A percentile compares a stretch with the other conserved stretches of the same genome.
Conservation (phyloP, 495 filamentous ascomycete genomes). For the Penicillium roqueforti region DNA sequence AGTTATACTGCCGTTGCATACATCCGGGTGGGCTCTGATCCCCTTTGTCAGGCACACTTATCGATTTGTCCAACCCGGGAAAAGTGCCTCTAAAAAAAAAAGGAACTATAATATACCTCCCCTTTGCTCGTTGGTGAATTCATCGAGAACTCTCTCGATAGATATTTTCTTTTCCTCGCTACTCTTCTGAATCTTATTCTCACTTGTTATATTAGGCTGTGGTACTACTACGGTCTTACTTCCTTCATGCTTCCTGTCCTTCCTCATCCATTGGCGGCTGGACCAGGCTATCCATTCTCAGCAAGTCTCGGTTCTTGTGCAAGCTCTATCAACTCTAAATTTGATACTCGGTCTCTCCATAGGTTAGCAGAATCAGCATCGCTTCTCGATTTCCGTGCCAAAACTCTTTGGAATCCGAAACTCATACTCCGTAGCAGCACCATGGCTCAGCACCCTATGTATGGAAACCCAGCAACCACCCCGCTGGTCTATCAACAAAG, state of each 20-base stretch:
- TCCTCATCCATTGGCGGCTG: conserved; percentile 29
- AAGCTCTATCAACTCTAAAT: conserved; percentile 31
- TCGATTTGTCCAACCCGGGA: conserved; percentile 10
- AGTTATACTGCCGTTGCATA: conserved; percentile 18
- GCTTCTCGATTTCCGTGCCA: not conserved
- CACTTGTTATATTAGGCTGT: conserved; percentile 3
- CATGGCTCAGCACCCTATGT: conserved; percentile 35
- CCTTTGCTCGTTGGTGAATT: conserved; percentile 16
- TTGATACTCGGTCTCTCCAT: conserved; percentile 39
- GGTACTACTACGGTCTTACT: not conserved
- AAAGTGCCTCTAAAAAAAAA: conserved; percentile 13
- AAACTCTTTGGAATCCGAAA: conserved; percentile 9
- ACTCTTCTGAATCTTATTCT: not conserved
- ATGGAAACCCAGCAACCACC: conserved; percentile 28
- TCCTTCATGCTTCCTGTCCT: conserved; percentile 38
- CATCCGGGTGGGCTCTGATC: conserved; percentile 11
- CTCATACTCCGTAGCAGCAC: conserved; percentile 35
- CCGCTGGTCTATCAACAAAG: conserved; percentile 44
- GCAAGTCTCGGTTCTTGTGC: conserved; percentile 31
- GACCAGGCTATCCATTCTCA: conserved; percentile 35
- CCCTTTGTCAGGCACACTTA: conserved; percentile 24
- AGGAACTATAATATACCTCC: conserved; percentile 13
- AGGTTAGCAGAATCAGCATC: conserved; percentile 38
- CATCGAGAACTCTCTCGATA: not conserved
- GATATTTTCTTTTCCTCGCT: not conserved